Evolutionary conservation across 805 yeast species (phyloP).

Genomic region (Pichia insulana): DNA sequence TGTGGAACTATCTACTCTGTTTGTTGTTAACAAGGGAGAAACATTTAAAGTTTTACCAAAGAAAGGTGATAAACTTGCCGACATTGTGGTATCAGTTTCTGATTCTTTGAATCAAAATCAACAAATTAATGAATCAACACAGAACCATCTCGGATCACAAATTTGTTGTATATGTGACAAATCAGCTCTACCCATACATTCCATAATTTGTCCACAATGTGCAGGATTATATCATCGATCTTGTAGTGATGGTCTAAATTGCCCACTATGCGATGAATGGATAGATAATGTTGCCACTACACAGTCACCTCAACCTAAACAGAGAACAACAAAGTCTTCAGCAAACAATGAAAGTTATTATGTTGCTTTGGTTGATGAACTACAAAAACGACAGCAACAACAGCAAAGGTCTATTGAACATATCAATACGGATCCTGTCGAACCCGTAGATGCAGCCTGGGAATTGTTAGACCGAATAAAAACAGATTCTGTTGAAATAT

Average conservation of each 20-base stretch:
- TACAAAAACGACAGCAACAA: not conserved
- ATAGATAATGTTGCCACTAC: slow-evolving; percentile 11
- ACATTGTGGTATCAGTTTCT: not conserved
- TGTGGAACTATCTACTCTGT: slow-evolving; percentile 18
- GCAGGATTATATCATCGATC: slow-evolving; percentile 26
- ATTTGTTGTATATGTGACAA: slow-evolving; percentile 28
- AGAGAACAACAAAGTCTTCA: not conserved
- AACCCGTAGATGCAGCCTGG: slow-evolving; percentile 9
- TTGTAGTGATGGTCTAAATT: slow-evolving; percentile 23
- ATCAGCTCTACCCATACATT: slow-evolving; percentile 11
- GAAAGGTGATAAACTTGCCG: slow-evolving; percentile 7
- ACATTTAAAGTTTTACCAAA: slow-evolving; percentile 1
- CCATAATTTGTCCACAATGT: slow-evolving; percentile 27
- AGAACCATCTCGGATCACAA: slow-evolving; percentile 15
- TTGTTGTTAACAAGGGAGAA: slow-evolving; percentile 19
- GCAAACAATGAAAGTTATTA: slow-evolving; percentile 1
- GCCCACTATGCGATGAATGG: slow-evolving; percentile 32
- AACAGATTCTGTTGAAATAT: not conserved
- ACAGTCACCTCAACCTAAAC: not conserved
- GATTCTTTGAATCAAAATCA: too few relatives aligned
- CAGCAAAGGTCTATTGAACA: too few relatives aligned
- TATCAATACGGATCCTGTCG: too few relatives aligned
- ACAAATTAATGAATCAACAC: not conserved
- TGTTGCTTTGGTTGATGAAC: slow-evolving; percentile 5
- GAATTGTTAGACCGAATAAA: slow-evolving; percentile 7